Base-by-base conservation (phyloP, 2,329 filamentous ascomycete genomes). In the Trichoderma atroviride region DNA sequence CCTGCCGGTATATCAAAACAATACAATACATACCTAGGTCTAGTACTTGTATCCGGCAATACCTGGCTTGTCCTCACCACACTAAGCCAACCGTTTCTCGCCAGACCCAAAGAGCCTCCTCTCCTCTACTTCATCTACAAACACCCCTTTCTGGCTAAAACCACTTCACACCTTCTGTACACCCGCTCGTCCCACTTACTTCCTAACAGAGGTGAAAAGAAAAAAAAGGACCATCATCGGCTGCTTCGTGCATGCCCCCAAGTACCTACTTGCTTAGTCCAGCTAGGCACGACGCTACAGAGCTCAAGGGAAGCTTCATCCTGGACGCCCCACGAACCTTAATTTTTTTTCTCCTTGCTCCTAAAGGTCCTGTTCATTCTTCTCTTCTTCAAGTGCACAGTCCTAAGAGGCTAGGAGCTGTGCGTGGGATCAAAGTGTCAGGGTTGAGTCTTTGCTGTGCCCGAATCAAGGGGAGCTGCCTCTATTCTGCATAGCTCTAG, bases 301-400 rank as follows among this genome's bases (percentile, higher is more conserved):
- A 66, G 61, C 61, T 64, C 29, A 37, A 59, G 55, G 43, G 40
- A 31, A 52, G 63, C 55, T 29, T 59, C 63, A 50, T 66, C 63
- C 29, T 66, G 33, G 63, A 66, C 63, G 63, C 63, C 63, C 57
- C 63, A 50, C 55, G 40, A 66, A 66, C 63, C 55, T 52, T 66
- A 66, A 29, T 58, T 58, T 57, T 43, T 56, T 47, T 24, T n/a
- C 27, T 33, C 55, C 40, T 65, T 37, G 35, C 31, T 22, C 37
- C 19, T 6, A 13, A 43, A 50, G n/a, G 19, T 27, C 33, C 13
- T 19, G 24, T 53, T 40, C n/a, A 31, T n/a, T 55, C 37, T 37
- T 27, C n/a, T 11, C 24, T 22, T 62, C 27, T 19, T 11, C n/a
- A 5, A 24, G 9, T 19, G 40, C 19, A 2, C 40, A n/a, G 19